Evolutionary conservation across 2,329 filamentous ascomycete genomes (phyloP).

Genomic region (Juglanconis oblonga): DNA sequence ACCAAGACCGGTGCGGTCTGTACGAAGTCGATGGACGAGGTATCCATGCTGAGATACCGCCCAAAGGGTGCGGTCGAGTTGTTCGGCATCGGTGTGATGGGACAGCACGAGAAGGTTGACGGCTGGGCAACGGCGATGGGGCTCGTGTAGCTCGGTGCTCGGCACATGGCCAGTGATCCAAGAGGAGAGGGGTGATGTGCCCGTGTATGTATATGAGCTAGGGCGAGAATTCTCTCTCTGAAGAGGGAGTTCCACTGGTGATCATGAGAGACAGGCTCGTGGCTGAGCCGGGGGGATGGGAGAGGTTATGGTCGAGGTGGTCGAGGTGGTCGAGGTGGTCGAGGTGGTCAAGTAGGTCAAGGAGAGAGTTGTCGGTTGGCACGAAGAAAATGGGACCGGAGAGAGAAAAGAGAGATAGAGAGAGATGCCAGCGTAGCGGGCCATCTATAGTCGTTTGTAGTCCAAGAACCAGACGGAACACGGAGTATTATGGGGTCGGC

Average conservation of each 20-base stretch:
- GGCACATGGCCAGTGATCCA: conserved; percentile 9
- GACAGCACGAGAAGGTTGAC: conserved; percentile 8
- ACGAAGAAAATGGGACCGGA: conserved; percentile 1
- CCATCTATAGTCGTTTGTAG: not conserved
- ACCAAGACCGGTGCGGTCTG: conserved; percentile 26
- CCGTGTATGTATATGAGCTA: not conserved
- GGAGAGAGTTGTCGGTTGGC: not conserved
- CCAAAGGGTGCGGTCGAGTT: conserved; percentile 17
- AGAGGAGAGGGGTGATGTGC: not conserved
- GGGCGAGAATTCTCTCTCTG: no score
- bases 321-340: not conserved
- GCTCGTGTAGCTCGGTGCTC: conserved; percentile 10
- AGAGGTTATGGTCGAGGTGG: not conserved
- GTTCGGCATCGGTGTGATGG: conserved; percentile 20
- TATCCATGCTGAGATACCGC: conserved; percentile 22
- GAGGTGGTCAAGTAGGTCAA: not conserved
- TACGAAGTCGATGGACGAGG: conserved; percentile 22
- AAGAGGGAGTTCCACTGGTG: not conserved
- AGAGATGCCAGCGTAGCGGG: not conserved
- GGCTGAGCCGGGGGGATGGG: not conserved
- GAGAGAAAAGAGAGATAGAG: not conserved
- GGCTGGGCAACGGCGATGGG: conserved; percentile 14
- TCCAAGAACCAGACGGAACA: conserved; percentile 2
- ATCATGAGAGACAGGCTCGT: not conserved
- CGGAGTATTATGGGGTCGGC: not conserved